Percentiles rank a stretch among this genome's conserved stretches.
Conservation (phyloP, 2,329 filamentous ascomycete species). For the Diplodia seriata region DNA sequence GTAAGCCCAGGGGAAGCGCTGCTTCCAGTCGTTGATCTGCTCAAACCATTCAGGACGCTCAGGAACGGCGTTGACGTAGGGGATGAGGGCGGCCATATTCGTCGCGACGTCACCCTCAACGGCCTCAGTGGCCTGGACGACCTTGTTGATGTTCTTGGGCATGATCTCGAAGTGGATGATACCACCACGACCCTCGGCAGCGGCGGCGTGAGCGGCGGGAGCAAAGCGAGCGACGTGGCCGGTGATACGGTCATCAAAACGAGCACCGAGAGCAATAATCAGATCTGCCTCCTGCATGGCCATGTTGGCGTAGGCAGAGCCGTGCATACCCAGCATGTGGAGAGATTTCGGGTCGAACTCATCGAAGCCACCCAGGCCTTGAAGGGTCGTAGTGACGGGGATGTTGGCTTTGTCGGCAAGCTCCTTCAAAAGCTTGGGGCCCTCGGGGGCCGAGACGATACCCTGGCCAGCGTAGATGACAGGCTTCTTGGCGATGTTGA, state of each 20-base stretch:
- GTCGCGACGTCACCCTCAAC: constrained; percentile 89
- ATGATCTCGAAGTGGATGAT: constrained; percentile 98
- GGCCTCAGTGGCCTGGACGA: constrained; percentile 93
- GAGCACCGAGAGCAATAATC: constrained; percentile 90
- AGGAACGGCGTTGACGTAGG: constrained; percentile 68
- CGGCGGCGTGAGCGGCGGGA: constrained; percentile 83
- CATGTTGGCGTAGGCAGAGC: constrained; percentile 96
- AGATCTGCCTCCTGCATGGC: constrained; percentile 96
- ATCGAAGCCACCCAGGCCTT: constrained; percentile 90
- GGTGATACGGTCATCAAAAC: constrained; percentile 97
- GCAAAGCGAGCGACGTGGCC: constrained; percentile 83
- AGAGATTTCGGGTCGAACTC: constrained; percentile 93
- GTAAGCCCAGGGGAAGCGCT: constrained; percentile 86
- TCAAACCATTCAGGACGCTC: constrained; percentile 85
- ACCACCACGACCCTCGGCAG: constrained; percentile 83
- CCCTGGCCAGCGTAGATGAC: constrained; percentile 95
- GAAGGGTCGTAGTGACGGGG: constrained; percentile 93
- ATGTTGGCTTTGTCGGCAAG: constrained; percentile 90
- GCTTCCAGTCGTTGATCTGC: constrained; percentile 90
- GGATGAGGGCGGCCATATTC: constrained; percentile 78
- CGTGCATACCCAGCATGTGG: constrained; percentile 99
- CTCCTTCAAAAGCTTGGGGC: constrained; percentile 78
- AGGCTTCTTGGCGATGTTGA: constrained; percentile 92
- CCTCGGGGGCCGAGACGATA: constrained; percentile 79
- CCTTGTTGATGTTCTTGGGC: constrained; percentile 99